Base-by-base conservation (phyloP, 352 stramenopile genomes). In the Phytophthora citrophthora region DNA sequence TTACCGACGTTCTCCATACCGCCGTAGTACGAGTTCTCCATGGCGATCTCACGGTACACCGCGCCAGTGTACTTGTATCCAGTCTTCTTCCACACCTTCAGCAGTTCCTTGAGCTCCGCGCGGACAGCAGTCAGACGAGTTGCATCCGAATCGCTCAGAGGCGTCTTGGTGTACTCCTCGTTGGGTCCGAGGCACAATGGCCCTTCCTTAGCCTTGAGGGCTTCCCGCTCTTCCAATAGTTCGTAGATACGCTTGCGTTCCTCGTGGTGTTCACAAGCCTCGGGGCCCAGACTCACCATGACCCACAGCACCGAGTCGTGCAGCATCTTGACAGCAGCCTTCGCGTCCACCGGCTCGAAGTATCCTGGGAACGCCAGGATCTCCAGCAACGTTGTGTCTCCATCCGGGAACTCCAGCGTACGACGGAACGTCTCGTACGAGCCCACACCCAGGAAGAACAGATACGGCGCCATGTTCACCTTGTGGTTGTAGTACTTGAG, bases 11-110 rank as follows among this genome's bases (percentile, higher is more conserved):
- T 92, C 54, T 92, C 83, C 83, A 92, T 92, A 20, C 83, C 83
- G 2, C 83, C 83, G 54, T 92, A 92, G 72, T 92, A 89, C 54
- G 81, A 90, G 66, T 92, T 92, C 68, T 92, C 83, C 83, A 92
- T 92, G 4, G 78, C 83, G 51, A 92, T 92, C 65, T 92, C 83
- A 38, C 83, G 83, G 68, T 92, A 92, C 48, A 92, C 80, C 12
- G 81, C 78, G 15, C 83, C 83, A 47, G 83, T 90, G 74, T 92
- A 92, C 75, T 92, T 92, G 74, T 92, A 92, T 6, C 83, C 83
- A 13, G 83, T 92, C 72, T 92, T 92, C 52, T 79, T 86, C 83
- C 83, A 92, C 64, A 59, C 69, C 62, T 82, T 82, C 32, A 92
- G 62, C 47, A 90, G 65, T 16, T 75, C 58, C 68, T 89, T 89